Evolutionary conservation across 2,329 filamentous ascomycete genomes (phyloP).

Genomic region (Escovopsis sp.): DNA sequence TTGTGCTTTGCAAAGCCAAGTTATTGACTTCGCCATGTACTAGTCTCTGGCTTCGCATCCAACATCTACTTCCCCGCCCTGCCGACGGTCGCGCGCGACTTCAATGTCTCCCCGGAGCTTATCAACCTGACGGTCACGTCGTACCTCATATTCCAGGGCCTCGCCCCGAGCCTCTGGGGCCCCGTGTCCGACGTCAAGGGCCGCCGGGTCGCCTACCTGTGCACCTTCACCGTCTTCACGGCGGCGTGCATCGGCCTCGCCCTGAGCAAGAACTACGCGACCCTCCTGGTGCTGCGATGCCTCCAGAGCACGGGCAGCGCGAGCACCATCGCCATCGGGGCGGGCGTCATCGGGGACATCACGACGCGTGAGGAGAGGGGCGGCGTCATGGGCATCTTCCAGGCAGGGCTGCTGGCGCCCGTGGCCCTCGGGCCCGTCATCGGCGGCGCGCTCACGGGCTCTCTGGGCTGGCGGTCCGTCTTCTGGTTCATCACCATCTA

Average conservation of each 20-base stretch:
- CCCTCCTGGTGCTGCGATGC: constrained; percentile 37
- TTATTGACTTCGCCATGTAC: neutral
- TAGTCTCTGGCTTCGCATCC: constrained; percentile 28
- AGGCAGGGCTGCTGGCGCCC: constrained; percentile 31
- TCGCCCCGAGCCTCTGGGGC: constrained; percentile 42
- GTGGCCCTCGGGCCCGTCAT: constrained; percentile 39
- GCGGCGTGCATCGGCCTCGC: constrained; percentile 39
- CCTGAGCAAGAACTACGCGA: constrained; percentile 30
- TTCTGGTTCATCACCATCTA: constrained; percentile 48
- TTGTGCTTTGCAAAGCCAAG: constrained; percentile 1
- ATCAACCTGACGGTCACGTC: constrained; percentile 39
- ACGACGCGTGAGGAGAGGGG: constrained; percentile 47
- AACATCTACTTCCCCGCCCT: constrained; percentile 43
- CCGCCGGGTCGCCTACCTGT: constrained; percentile 36
- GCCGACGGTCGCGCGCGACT: constrained; percentile 30
- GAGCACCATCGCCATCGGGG: constrained; percentile 41
- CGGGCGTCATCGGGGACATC: constrained; percentile 50
- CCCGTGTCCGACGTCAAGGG: constrained; percentile 40
- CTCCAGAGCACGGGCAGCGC: constrained; percentile 44
- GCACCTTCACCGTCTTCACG: constrained; percentile 38
- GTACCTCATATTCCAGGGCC: constrained; percentile 45
- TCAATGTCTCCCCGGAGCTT: constrained; percentile 25
- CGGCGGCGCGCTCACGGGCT: constrained; percentile 41
- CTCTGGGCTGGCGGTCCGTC: constrained; percentile 42
- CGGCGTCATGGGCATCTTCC: constrained; percentile 39